These are phyloP conservation scores for Medicago ruthenica DNA, from an alignment of 306 rosid species.

Conservation along the genomic window DNA sequence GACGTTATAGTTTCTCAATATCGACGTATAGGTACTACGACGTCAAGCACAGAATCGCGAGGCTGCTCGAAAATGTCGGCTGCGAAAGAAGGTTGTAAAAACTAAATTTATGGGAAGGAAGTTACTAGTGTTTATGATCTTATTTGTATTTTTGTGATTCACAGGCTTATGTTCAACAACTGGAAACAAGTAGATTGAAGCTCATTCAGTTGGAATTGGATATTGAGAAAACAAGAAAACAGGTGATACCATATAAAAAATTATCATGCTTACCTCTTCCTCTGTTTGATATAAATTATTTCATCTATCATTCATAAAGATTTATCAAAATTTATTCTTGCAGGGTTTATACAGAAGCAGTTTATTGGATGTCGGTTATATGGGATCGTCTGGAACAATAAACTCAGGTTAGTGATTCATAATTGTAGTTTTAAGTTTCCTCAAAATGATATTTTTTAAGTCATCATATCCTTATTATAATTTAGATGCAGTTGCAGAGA, in stretches of 20 bases:
- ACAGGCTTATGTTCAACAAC: slow-evolving; percentile 90
- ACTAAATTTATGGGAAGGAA: slow-evolving; percentile 28
- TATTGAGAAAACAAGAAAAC: slow-evolving; percentile 66
- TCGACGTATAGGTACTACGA: slow-evolving; percentile 56
- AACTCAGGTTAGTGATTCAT: slow-evolving; percentile 58
- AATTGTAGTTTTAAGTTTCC: slow-evolving; percentile 8
- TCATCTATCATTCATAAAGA: slow-evolving; percentile 3
- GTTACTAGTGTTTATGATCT: slow-evolving; percentile 38
- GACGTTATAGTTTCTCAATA: slow-evolving; percentile 22
- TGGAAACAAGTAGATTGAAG: slow-evolving; percentile 81
- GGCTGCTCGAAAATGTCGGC: slow-evolving; percentile 83
- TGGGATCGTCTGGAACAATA: slow-evolving; percentile 57
- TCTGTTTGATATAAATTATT: background rate
- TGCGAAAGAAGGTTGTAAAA: slow-evolving; percentile 70
- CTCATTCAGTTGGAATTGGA: slow-evolving; percentile 79
- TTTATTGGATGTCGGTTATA: slow-evolving; percentile 51
- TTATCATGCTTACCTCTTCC: slow-evolving; percentile 1
- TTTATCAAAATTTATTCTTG: slow-evolving; percentile 32
- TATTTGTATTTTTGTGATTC: slow-evolving; percentile 30
- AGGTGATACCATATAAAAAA: slow-evolving; percentile 54
- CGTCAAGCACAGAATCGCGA: slow-evolving; percentile 89
- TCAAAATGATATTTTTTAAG: background rate
- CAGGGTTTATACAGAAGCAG: slow-evolving; percentile 59
- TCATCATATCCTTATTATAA: too few species aligned
- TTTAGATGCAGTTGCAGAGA: too few species aligned